These are phyloP conservation scores for Austroboletus rostrupii DNA, from an alignment of 1,284 basidiomycete species.

Conservation along the genomic window DNA sequence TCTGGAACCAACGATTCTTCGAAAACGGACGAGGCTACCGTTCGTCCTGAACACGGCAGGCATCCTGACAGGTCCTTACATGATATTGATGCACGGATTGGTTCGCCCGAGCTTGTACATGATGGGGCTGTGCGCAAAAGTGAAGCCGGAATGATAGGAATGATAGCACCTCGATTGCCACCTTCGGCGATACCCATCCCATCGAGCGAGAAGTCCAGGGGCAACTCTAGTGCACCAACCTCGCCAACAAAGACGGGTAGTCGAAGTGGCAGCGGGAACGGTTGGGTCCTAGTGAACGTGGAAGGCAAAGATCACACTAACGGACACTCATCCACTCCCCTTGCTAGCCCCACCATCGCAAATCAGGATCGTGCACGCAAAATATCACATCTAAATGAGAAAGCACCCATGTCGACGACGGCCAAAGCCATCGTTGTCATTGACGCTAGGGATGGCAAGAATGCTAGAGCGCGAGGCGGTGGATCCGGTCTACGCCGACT, in stretches of 20 bases:
- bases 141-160: constrained; percentile 49
- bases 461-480: constrained; percentile 29
- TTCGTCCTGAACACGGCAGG: constrained; percentile 29
- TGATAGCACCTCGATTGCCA: constrained; percentile 35
- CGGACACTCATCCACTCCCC: constrained; percentile 24
- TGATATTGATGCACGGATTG: constrained; percentile 44
- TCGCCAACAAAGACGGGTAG: constrained; percentile 35
- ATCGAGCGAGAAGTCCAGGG: constrained; percentile 25
- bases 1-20: constrained; percentile 21
- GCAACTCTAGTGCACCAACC: constrained; percentile 24
- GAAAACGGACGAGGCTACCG: constrained; percentile 28
- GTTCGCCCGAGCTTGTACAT: constrained; percentile 43
- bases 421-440: constrained; percentile 60
- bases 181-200: constrained; percentile 28
- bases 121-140: constrained; percentile 44
- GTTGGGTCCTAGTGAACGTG: constrained; percentile 67
- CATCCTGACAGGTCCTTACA: constrained; percentile 40
- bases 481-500: constrained; percentile 32
- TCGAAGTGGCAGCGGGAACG: constrained; percentile 37
- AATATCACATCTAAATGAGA: constrained; percentile 24
- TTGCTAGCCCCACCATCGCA: constrained; percentile 29
- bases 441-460: constrained; percentile 51
- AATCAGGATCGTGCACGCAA: constrained; percentile 28
- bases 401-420: constrained; percentile 38
- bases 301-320: constrained; percentile 39